These are phyloP conservation scores for Gremmenia infestans DNA, from an alignment of 2,329 filamentous ascomycete genomes.

Conservation along the genomic window DNA sequence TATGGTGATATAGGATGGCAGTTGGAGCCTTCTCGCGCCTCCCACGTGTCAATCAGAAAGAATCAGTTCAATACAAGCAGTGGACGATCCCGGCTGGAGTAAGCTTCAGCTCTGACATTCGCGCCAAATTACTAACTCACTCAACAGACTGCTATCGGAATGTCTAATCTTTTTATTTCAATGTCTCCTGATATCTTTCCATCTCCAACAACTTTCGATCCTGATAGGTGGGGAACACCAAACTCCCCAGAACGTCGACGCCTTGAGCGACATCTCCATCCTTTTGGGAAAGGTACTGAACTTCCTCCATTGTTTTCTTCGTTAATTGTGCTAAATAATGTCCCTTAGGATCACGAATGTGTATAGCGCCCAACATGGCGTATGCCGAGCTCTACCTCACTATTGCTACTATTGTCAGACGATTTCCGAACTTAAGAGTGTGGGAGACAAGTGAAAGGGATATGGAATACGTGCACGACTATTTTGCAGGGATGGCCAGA, in stretches of 20 bases:
- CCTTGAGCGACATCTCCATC: constrained; percentile 8
- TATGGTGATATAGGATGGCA: constrained; percentile 11
- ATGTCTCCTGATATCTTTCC: constrained; percentile 5
- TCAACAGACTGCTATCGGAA: constrained; percentile 5
- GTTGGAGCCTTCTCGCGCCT: constrained; percentile 26
- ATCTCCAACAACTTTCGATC: neutral
- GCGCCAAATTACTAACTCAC: neutral
- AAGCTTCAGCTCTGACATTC: neutral
- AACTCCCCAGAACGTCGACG: neutral
- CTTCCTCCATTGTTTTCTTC: neutral
- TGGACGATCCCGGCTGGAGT: constrained; percentile 7
- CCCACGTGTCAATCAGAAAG: constrained; percentile 2
- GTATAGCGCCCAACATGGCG: constrained; percentile 3
- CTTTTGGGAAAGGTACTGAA: constrained; percentile 1
- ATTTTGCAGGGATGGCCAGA: constrained; percentile 4
- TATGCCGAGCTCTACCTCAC: constrained; percentile 15
- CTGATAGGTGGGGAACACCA: constrained; percentile 2
- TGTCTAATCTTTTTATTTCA: constrained; percentile 5
- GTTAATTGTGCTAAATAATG: neutral
- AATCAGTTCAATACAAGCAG: constrained; percentile 1
- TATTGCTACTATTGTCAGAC: constrained; percentile 1
- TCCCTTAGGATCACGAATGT: neutral
- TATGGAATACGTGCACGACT: constrained; percentile 7
- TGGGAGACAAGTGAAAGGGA: constrained; percentile 2
- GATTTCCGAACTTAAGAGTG: constrained; percentile 2